Percentiles rank a stretch among this genome's conserved stretches.
phyloP scores from a whole-genome alignment of 345 rosid genomes.

The Acer negundo region DNA sequence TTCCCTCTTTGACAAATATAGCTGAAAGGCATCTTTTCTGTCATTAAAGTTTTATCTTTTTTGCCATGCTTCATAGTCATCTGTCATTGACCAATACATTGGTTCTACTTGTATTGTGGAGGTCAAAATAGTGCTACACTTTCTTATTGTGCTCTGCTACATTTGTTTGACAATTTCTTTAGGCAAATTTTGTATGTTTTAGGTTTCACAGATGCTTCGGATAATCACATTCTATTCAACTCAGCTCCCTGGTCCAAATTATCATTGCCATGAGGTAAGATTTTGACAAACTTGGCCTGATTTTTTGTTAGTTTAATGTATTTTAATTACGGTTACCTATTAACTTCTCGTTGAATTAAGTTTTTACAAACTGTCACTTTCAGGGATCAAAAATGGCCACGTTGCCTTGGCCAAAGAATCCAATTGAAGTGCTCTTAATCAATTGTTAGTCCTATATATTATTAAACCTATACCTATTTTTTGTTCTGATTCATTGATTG shows the following conservation, averaged over 20 bases:
- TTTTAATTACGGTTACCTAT: background rate
- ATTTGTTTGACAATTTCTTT: constrained; percentile 11
- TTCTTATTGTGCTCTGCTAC: background rate
- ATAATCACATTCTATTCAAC: constrained; percentile 81
- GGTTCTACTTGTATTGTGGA: background rate
- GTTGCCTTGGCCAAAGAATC: constrained; percentile 63
- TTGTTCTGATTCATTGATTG: background rate
- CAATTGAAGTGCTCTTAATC: constrained; percentile 57
- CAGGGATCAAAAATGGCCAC: constrained; percentile 79
- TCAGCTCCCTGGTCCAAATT: constrained; percentile 87
- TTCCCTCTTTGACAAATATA: background rate
- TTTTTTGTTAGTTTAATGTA: background rate
- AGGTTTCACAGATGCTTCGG: constrained; percentile 76
- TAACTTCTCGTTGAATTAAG: background rate
- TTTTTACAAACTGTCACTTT: constrained; percentile 15
- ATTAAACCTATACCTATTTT: background rate
- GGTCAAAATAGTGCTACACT: background rate
- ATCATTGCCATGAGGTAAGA: constrained; percentile 82
- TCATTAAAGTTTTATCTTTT: background rate
- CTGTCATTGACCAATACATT: background rate
- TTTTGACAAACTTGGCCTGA: background rate
- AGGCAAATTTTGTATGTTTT: constrained; percentile 19
- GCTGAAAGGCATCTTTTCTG: background rate
- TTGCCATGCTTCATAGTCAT: background rate
- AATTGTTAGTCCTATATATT: constrained; percentile 48